Base-by-base conservation (phyloP, 164 flowering plant genomes). In the Aristolochia californica region DNA sequence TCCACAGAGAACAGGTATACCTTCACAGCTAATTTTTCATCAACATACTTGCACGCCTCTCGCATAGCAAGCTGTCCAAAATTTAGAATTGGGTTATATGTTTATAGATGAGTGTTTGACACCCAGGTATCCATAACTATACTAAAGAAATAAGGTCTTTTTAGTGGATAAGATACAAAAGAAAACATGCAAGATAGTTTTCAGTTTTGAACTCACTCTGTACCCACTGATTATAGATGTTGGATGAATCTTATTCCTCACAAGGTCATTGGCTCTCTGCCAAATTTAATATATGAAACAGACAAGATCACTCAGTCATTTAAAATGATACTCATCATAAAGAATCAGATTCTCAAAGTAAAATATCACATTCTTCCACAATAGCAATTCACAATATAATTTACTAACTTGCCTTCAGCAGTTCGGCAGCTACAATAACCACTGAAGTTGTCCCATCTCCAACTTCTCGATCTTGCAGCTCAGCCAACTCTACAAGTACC, bases 361-460 rank as follows among this genome's bases (percentile, higher is more conserved):
- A 53, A 30, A 27, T 11, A 54, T n/a, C 17, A 15, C 20, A 30
- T 17, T 11, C 2, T 17, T 47, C 28, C 58, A 4, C 13, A 26
- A 25, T 10, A 57, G 26, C 24, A 57, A 40, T n/a, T 34, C 40
- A 34, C 40, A 34, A 34, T 34, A 34, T 7, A 34, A 34, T 34
- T n/a, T 34, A 34, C 4, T 9, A 50, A 17, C 38, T 48, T 68
- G 90, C 99, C 97, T 94, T 94, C 17, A 94, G 91, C 65, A 94
- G 70, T 74, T 94, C 97, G 14, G 95, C 96, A 67, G 99, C 97
- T 45, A 94, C 72, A 66, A 94, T 90, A 28, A 94, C 99, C 44
- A 94, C 99, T 4, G 97, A 94, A 51, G 99, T 94, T 22, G 99
- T 94, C 24, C 97, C 99, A 77, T 94, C 99, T 56, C 99, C 99